Conservation (phyloP, 1,139 yeast species). For the Debaryomyces psychrophilus region DNA sequence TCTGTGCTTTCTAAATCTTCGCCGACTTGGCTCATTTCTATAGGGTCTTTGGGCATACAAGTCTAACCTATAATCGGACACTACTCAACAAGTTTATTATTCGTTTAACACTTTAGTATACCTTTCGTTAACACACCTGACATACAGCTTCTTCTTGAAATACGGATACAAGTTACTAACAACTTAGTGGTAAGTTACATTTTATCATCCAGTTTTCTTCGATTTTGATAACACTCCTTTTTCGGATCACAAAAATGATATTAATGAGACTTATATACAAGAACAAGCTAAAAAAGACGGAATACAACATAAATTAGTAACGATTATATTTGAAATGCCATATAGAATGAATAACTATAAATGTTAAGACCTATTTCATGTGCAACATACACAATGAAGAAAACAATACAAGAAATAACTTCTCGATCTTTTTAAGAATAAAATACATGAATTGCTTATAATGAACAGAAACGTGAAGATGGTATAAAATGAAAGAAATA, state of each 20-base stretch:
- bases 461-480: slow-evolving; percentile 7
- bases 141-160: background rate
- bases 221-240: background rate
- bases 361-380: slow-evolving; percentile 3
- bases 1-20: background rate
- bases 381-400: slow-evolving; percentile 1
- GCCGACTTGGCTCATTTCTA: slow-evolving; percentile 1
- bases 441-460: slow-evolving; percentile 5
- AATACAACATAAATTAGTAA: background rate
- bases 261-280: background rate
- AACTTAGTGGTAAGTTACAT: background rate
- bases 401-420: slow-evolving; percentile 3
- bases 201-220: background rate
- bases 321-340: slow-evolving; percentile 8
- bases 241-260: background rate
- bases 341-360: slow-evolving; percentile 8
- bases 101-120: background rate
- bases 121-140: background rate
- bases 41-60: slow-evolving; percentile 2
- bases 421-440: slow-evolving; percentile 1
- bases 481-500: background rate
- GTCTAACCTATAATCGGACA: background rate
- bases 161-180: background rate
- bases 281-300: background rate
- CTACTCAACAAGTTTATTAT: background rate